Conservation (phyloP, 1,139 yeast species). For the Yamadazyma friedrichii region DNA sequence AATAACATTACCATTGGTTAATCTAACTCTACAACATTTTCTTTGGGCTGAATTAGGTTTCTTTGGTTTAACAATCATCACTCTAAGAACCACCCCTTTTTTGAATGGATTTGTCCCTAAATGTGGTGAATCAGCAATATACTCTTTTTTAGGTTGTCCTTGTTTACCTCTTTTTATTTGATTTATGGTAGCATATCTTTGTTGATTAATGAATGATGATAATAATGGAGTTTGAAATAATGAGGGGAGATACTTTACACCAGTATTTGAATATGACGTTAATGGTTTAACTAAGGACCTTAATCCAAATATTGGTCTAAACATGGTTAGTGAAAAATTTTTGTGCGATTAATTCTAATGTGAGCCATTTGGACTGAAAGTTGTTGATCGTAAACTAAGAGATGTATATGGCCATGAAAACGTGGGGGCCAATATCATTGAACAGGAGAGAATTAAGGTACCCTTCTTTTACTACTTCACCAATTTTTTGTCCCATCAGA, state of each 20-base stretch:
- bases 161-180: slow-evolving; percentile 68
- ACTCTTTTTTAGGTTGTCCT: slow-evolving; percentile 51
- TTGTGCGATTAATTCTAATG: slow-evolving; percentile 8
- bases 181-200: slow-evolving; percentile 65
- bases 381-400: not conserved
- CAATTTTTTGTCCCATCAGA: no score
- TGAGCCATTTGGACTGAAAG: not conserved
- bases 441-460: no score
- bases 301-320: slow-evolving; percentile 13
- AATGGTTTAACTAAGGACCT: slow-evolving; percentile 6
- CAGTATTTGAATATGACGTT: slow-evolving; percentile 8
- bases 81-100: slow-evolving; percentile 93
- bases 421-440: no score
- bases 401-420: no score
- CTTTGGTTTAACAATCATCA: slow-evolving; percentile 93
- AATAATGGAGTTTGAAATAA: slow-evolving; percentile 1
- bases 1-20: slow-evolving; percentile 84
- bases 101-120: slow-evolving; percentile 78
- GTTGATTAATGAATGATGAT: slow-evolving; percentile 12
- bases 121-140: slow-evolving; percentile 69
- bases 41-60: slow-evolving; percentile 98
- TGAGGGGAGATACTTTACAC: slow-evolving; percentile 2
- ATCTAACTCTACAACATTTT: slow-evolving; percentile 92
- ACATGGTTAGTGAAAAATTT: slow-evolving; percentile 14
- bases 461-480: no score